Conservation (phyloP, 371 early-diverging fungal species). For the Saksenaea vasiformis region DNA sequence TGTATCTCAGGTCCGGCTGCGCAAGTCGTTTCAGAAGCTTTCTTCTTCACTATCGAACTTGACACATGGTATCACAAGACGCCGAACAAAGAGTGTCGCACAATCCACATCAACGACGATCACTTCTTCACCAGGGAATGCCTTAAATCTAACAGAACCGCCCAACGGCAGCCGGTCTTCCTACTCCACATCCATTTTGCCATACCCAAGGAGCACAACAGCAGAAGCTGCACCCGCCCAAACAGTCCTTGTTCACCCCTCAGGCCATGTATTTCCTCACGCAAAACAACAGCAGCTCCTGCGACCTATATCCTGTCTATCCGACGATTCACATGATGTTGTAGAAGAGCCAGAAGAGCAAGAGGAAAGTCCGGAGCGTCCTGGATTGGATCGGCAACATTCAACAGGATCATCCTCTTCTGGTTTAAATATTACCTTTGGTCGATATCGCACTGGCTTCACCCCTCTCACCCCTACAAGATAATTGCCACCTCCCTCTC, state of each 20-base stretch:
- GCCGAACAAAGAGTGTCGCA: slow-evolving; percentile 22
- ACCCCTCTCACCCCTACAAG: slow-evolving; percentile 2
- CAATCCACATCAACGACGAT: neutral
- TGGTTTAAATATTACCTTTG: slow-evolving; percentile 23
- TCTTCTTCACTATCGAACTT: slow-evolving; percentile 25
- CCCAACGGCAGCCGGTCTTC: slow-evolving; percentile 10
- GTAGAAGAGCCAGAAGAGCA: slow-evolving; percentile 16
- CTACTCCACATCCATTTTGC: slow-evolving; percentile 15
- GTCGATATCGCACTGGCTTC: slow-evolving; percentile 14
- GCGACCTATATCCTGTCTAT: slow-evolving; percentile 20
- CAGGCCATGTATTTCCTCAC: slow-evolving; percentile 1
- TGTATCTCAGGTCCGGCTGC: slow-evolving; percentile 21
- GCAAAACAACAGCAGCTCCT: neutral
- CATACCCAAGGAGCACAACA: neutral
- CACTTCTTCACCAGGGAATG: neutral
- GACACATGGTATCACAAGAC: slow-evolving; percentile 26
- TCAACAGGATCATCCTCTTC: slow-evolving; percentile 25
- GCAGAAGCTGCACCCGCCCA: slow-evolving; percentile 4
- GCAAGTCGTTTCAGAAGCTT: slow-evolving; percentile 27
- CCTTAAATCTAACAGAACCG: neutral
- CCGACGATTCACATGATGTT: slow-evolving; percentile 17
- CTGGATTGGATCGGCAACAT: slow-evolving; percentile 18
- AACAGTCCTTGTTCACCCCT: slow-evolving; percentile 1
- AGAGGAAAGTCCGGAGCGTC: slow-evolving; percentile 6
- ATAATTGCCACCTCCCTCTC: neutral